Evolutionary conservation across 768 basidiomycete species (phyloP), one percentile per base, ranked within the genome.

Genomic region (Bullera alba): DNA sequence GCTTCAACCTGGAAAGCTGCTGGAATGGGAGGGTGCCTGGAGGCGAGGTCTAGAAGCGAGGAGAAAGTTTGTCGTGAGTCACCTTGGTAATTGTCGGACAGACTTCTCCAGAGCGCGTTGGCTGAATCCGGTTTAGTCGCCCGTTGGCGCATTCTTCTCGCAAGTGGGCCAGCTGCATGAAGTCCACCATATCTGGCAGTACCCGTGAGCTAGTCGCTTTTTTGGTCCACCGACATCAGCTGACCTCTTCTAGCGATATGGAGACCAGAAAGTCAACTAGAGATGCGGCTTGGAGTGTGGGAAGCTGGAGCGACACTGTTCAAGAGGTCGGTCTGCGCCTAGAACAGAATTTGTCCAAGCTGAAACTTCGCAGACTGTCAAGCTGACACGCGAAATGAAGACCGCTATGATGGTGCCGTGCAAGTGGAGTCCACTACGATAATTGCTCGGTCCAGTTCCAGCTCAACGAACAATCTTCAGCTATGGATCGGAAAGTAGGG

Each of bases 161-260:
- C 75, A 76, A 50, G 69, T 75, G 21, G 74, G 74, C 4, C 61
- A 65, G 26, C 59, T 78, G 8, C 77, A 78, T 60, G 73, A 75
- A 52, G 93, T 95, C 6, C 87, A 96, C 69, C 93, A 96, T 74
- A 80, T 96, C 75, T 97, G 93, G 93, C 92, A 96, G 74, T 93
- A 93, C 70, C 83, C 83, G 87, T 89, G 63, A 69, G 83, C 79
- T 39, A 42, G 23, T 28, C 14, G 35, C 12, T 23, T 19, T 22
- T 12, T 22, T 7, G 2, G 8, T 22, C 12, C 2, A 6, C n/a
- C 32, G 27, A n/a, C n/a, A n/a, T n/a, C n/a, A n/a, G 26, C 34
- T 29, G 10, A 44, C 15, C 14, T 19, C 26, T 42, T 22, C 12
- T 42, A 69, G 67, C 35, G 65, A 60, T 61, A 77, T 95, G 49